Evolutionary conservation across 768 basidiomycete genomes (phyloP).

Genomic region (Mycena floridula): DNA sequence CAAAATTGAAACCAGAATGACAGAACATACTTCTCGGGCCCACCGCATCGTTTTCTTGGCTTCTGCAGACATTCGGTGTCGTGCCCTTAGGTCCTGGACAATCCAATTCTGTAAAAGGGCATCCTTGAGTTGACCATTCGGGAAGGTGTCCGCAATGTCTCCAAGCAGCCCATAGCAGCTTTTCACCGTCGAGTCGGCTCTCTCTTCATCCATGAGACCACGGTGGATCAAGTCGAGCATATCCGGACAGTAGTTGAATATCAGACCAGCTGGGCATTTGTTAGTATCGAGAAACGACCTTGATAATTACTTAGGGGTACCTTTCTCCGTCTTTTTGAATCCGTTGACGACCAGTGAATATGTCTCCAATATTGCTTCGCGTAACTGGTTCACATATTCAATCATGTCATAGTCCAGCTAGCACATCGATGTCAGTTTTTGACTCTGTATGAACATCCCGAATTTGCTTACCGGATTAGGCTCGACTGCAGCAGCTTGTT

Average conservation of each 20-base stretch:
- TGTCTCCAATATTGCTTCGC: conserved; percentile 95
- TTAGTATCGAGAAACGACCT: not conserved
- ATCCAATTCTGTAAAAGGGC: conserved; percentile 77
- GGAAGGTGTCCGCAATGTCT: conserved; percentile 88
- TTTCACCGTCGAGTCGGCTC: conserved; percentile 70
- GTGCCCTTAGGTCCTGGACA: conserved; percentile 63
- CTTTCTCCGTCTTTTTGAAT: conserved; percentile 77
- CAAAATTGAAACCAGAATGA: not conserved
- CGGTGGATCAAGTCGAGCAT: conserved; percentile 82
- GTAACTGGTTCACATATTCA: conserved; percentile 84
- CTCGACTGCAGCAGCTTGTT: conserved; percentile 84
- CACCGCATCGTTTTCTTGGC: conserved; percentile 88
- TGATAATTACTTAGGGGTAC: conserved; percentile 28
- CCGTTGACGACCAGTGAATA: conserved; percentile 94
- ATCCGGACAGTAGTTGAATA: conserved; percentile 63
- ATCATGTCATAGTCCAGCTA: conserved; percentile 86
- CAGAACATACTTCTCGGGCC: conserved; percentile 76
- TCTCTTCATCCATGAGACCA: conserved; percentile 75
- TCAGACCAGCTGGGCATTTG: conserved; percentile 31
- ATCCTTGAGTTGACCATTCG: conserved; percentile 75
- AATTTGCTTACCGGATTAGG: too few species aligned
- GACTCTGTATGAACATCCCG: conserved; percentile 43
- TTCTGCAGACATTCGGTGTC: conserved; percentile 66
- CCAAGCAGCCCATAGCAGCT: conserved; percentile 83
- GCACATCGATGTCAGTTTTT: conserved; percentile 26